Base-by-base conservation (phyloP, 2,329 filamentous ascomycete genomes). In the Chaetomiaceae sp. region DNA sequence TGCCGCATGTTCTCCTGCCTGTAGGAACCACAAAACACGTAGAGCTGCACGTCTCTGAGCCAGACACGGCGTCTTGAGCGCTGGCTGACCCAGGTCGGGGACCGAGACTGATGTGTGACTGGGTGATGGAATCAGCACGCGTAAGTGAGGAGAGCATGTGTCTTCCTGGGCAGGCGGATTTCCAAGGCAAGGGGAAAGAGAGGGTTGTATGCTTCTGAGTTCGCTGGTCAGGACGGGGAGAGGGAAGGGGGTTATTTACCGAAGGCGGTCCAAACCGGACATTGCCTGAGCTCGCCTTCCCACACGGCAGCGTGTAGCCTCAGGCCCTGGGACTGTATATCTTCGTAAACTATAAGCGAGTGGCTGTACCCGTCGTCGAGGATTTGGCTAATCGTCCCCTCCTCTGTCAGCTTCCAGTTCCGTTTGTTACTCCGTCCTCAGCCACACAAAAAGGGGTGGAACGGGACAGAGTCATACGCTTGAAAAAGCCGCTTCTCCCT, bases 231-330 rank as follows among this genome's bases (percentile, higher is more conserved):
- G 16, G 16, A 16, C 23, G 13, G 10, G 38, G 34, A 43, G 9
- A 38, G 38, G n/a, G 14, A 8, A 17, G 10, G 1, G 31, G 1
- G 2, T 17, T 41, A 59, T 74, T 21, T 67, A 82, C 80, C 67
- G 58, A 85, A 85, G 2, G 81, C 80, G 2, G 81, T 84, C 81
- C 81, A 85, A 8, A 85, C 72, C 1, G 81, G 81, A 58, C 78
- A 81, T 44, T 69, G 69, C 25, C 68, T 70, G 44, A 82, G 61
- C 45, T 76, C 73, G 2, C 78, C 80, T n/a, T 76, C 73, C 69
- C 72, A 75, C 0, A 80, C 73, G 1, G 76, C 71, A 12, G 78
- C 77, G 42, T 82, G 79, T 0, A 85, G 73, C 12, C 81, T 75
- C 2, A 78, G 51, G 2, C 73, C 74, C 9, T 68, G 65, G 1